Conservation (phyloP, 331 rosid genomes). For the Phaseolus coccineus region DNA sequence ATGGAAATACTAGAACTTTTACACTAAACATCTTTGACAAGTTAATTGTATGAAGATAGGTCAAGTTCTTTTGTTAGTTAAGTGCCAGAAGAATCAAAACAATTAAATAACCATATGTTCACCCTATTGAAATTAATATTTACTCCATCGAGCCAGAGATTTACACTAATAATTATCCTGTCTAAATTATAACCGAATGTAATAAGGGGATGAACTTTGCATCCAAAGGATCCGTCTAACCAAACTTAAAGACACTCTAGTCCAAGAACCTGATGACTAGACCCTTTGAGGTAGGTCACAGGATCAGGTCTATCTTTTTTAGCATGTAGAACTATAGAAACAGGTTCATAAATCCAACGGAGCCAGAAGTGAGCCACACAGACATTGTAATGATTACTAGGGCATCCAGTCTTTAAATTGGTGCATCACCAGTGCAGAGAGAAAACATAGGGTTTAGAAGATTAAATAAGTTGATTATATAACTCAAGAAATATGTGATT, state of each 20-base stretch:
- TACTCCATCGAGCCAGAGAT: constrained; percentile 31
- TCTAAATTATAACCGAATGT: constrained; percentile 35
- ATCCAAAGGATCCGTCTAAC: constrained; percentile 36
- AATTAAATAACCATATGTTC: constrained; percentile 25
- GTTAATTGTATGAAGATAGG: constrained; percentile 34
- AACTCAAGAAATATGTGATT: background rate
- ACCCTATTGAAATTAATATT: constrained; percentile 27
- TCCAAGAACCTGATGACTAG: constrained; percentile 22
- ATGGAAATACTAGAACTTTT: constrained; percentile 55
- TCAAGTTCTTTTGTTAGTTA: constrained; percentile 39
- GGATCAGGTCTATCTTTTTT: background rate
- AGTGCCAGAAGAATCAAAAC: constrained; percentile 47
- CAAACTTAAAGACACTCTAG: constrained; percentile 19
- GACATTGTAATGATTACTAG: background rate
- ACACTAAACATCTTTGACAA: constrained; percentile 45
- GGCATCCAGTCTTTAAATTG: background rate
- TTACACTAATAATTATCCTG: constrained; percentile 21
- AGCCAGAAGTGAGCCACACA: background rate
- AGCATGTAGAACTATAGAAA: background rate
- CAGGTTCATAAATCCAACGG: background rate
- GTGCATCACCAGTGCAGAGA: background rate
- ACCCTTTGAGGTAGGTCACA: background rate
- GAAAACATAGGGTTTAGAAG: background rate
- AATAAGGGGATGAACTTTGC: constrained; percentile 28
- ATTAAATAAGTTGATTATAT: background rate